Base-by-base conservation (phyloP, 768 basidiomycete genomes). In the Termitomyces titanicus region DNA sequence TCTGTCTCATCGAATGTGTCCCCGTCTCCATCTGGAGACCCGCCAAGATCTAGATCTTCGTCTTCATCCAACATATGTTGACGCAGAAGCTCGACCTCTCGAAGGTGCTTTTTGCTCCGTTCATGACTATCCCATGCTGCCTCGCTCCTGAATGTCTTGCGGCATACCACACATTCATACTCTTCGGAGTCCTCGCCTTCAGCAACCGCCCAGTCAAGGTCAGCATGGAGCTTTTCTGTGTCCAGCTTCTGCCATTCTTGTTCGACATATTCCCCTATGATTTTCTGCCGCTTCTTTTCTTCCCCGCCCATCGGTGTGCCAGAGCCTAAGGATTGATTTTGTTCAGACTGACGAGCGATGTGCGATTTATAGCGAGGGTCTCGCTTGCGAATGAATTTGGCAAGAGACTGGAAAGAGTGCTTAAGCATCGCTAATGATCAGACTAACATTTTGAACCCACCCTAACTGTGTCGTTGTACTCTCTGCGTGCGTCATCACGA, bases 71-170 rank as follows among this genome's bases (percentile, higher is more conserved):
- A 66, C 90, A 99, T 97, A 63, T 90, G 82, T 62, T 77, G 76
- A 68, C 82, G 84, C 55, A 99, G 65, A 60, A 75, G 77, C 64
- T 92, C 91, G 12, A 98, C 84, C 58, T 94, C 91, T 69, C 88
- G 92, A 66, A 90, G 66, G 64, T 99, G 97, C 70, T 94, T 97
- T 72, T 89, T 89, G 69, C 94, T 97, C 60, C 94, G 78, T 69
- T 98, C 97, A 60, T 98, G 97, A 68, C 94, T 98, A 62, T 86
- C 79, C 95, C 95, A 99, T 5, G 94, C 92, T 0, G 92, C 91
- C 63, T 98, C 94, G 60, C 88, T 94, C 64, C 87, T 75, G 67
- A 98, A 98, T 0, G 80, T 78, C 74, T 97, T 98, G 27, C 81
- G 78, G 64, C 97, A 99, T 8, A 86, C 95, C n/a, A 98, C 87